Evolutionary conservation across 2,329 filamentous ascomycete genomes (phyloP), one percentile per base, ranked within the genome.

Genomic region (Proliferodiscus dingleyae): DNA sequence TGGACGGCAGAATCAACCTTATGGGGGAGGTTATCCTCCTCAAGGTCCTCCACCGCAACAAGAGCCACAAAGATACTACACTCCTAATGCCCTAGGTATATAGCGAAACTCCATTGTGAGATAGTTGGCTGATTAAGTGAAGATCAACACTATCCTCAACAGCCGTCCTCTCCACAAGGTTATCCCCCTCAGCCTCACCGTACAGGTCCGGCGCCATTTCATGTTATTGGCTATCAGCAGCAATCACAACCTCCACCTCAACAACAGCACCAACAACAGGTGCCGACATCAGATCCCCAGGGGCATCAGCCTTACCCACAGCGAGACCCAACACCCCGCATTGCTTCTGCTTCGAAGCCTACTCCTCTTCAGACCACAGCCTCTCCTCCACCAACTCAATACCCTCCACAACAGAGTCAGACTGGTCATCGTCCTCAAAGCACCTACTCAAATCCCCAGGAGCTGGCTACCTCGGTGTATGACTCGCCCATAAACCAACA

Each of bases 381-480:
- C 22, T 73, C 77, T 5, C 73, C 76, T 3, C 71, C 73, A 50
- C 66, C 64, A 32, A 55, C 43, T 26, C 65, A 72, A 30, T 80
- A 80, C 58, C 69, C 44, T 34, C 74, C 64, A 63, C 72, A 65
- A 44, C 68, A 66, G 47, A 67, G 61, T 50, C 64, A 65, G 53
- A 66, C 62, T 15, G 67, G 65, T 46, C 78, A 78, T 46, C 78
- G 77, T 13, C 82, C 81, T 3, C 77, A 82, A 59, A 84, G 80
- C 63, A 85, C 79, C 9, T 85, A 85, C 56, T 81, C 82, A 22
- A 78, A 80, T 52, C 81, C 86, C 1, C 87, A 90, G 66, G 87
- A 91, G 67, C 71, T 91, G 37, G 83, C 85, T 21, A 89, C 86
- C 0, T 86, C 85, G 1, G 80, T 79, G 8, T 90, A 89, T 60